These are phyloP conservation scores for Eimeria tenella DNA, from an alignment of 169 alveolate genomes.

Conservation along the genomic window DNA sequence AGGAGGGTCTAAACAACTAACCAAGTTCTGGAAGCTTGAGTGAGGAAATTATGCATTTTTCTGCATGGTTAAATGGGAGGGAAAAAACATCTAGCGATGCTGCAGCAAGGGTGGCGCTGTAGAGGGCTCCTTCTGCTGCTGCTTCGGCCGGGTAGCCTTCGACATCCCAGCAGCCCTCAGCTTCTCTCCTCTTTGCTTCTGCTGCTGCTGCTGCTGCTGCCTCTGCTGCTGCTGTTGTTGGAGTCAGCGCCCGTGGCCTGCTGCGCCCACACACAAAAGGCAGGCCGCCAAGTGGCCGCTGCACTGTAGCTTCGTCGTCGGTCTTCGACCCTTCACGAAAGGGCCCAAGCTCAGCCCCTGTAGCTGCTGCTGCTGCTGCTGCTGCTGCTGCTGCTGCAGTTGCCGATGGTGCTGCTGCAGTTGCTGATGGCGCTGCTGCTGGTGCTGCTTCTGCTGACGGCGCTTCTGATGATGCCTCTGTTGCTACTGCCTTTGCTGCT, in stretches of 20 bases:
- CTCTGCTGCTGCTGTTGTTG: constrained; percentile 12
- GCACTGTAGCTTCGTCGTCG: not conserved
- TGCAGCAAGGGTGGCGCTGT: constrained; percentile 40
- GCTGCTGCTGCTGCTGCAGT: constrained; percentile 33
- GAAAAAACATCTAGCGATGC: not conserved
- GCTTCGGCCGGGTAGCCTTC: not conserved
- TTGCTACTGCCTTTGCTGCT: not conserved
- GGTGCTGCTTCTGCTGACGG: not conserved
- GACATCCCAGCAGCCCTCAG: not conserved
- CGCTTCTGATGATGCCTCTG: not conserved
- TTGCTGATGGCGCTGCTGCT: not conserved
- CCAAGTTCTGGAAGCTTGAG: constrained; percentile 8
- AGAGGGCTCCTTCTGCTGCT: not conserved
- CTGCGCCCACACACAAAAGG: not conserved
- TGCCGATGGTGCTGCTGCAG: not conserved
- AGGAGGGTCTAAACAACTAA: not conserved
- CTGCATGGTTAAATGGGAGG: not conserved
- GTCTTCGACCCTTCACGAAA: not conserved
- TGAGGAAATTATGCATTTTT: not conserved
- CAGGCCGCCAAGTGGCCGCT: not conserved
- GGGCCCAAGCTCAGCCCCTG: not conserved
- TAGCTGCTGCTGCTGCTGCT: constrained; percentile 8
- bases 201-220: not conserved
- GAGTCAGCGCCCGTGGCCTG: not conserved
- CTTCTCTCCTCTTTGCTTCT: not conserved